Percentiles rank a stretch among this genome's conserved stretches.
Conservation (phyloP, 2,329 filamentous ascomycete genomes). For the Thelonectria discophora region DNA sequence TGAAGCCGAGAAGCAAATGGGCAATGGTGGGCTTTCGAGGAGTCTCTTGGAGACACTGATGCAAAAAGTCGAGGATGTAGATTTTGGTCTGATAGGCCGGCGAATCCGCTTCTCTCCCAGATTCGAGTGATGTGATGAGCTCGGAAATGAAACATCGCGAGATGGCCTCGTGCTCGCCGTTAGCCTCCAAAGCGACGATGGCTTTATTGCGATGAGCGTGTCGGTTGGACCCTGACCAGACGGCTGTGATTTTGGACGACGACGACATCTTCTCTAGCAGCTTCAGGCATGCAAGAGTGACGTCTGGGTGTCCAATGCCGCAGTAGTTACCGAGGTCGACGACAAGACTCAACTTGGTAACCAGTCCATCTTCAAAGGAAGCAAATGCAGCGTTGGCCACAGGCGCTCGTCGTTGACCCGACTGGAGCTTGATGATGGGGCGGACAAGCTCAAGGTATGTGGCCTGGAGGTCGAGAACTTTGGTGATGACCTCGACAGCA, state of each 20-base stretch:
- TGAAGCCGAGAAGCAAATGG: slow-evolving; percentile 89
- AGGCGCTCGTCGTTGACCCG: slow-evolving; percentile 64
- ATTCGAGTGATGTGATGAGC: slow-evolving; percentile 74
- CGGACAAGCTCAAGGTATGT: slow-evolving; percentile 92
- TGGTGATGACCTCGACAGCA: slow-evolving; percentile 84
- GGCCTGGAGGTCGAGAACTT: slow-evolving; percentile 85
- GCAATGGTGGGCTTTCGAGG: slow-evolving; percentile 85
- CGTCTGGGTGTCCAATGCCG: slow-evolving; percentile 80
- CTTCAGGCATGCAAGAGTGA: slow-evolving; percentile 82
- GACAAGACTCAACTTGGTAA: slow-evolving; percentile 81
- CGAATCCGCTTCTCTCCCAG: slow-evolving; percentile 74
- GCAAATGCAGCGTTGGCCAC: slow-evolving; percentile 76
- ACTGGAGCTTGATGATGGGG: slow-evolving; percentile 75
- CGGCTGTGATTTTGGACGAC: slow-evolving; percentile 80
- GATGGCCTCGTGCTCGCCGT: slow-evolving; percentile 83
- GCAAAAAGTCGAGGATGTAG: slow-evolving; percentile 85
- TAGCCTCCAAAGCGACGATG: slow-evolving; percentile 85
- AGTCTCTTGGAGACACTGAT: slow-evolving; percentile 78
- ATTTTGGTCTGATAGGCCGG: slow-evolving; percentile 83
- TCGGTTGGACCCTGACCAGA: slow-evolving; percentile 68
- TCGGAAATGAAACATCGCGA: slow-evolving; percentile 75
- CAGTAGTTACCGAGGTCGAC: slow-evolving; percentile 88
- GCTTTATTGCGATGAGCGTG: slow-evolving; percentile 80
- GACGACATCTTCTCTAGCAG: slow-evolving; percentile 87
- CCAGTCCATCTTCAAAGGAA: slow-evolving; percentile 91